Evolutionary conservation across 1,139 yeast species (phyloP).

Genomic region (Yamadazyma kanchanaburiensis): DNA sequence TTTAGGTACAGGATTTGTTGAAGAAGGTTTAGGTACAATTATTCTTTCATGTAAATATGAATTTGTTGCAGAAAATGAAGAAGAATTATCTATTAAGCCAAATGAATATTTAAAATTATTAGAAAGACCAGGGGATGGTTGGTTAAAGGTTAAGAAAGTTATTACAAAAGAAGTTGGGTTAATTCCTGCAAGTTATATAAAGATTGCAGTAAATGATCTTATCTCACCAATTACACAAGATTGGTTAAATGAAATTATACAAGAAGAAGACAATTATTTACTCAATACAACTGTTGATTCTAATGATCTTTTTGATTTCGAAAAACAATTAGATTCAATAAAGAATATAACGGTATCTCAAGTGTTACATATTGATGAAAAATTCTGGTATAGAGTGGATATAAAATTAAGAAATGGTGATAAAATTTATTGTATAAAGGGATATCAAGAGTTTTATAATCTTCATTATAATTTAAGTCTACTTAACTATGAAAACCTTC

Average conservation of each 20-base stretch:
- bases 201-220: conserved; percentile 41
- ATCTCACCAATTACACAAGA: conserved; percentile 34
- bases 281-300: conserved; percentile 5
- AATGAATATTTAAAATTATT: conserved; percentile 39
- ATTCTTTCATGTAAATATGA: conserved; percentile 34
- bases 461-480: conserved; percentile 25
- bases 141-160: conserved; percentile 40
- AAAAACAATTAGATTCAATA: conserved; percentile 18
- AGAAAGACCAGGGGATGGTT: conserved; percentile 40
- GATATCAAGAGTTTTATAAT: conserved; percentile 43
- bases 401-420: conserved; percentile 30
- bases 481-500: conserved; percentile 19
- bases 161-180: conserved; percentile 33
- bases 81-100: conserved; percentile 30
- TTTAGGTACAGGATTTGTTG: conserved; percentile 1
- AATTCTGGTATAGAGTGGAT: conserved; percentile 45
- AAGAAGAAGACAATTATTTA: not conserved
- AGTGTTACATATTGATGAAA: conserved; percentile 30
- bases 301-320: conserved; percentile 14
- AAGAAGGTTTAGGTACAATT: conserved; percentile 8
- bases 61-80: conserved; percentile 31
- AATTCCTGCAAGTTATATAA: conserved; percentile 42
- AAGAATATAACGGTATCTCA: conserved; percentile 29
- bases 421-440: conserved; percentile 29
- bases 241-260: conserved; percentile 30